Evolutionary conservation across 129 eudicot species (phyloP).

Genomic region (Flaveria ramosissima): DNA sequence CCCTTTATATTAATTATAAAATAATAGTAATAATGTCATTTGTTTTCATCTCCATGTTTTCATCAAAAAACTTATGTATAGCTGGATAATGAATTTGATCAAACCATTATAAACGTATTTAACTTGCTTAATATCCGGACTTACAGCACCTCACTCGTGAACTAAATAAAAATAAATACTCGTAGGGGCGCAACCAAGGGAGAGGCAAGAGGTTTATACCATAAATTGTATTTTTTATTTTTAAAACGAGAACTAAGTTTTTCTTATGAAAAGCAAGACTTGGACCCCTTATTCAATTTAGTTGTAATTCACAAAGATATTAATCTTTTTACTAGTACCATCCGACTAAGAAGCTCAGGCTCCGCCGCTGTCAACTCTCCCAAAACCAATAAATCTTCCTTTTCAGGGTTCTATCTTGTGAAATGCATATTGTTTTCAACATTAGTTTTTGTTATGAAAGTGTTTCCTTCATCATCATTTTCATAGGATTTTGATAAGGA

Average conservation of each 20-base stretch:
- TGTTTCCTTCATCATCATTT: not conserved
- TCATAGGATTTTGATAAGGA: not conserved
- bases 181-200: not conserved
- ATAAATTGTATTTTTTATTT: too few species aligned
- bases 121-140: not conserved
- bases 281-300: too few species aligned
- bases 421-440: not conserved
- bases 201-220: too few species aligned
- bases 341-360: too few species aligned
- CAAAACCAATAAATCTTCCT: not conserved
- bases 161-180: not conserved
- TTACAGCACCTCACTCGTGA: not conserved
- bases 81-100: not conserved
- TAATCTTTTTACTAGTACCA: too few species aligned
- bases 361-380: not conserved
- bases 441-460: not conserved
- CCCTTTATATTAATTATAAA: too few species aligned
- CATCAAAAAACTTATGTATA: not conserved
- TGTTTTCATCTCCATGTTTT: not conserved
- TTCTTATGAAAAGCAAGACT: too few species aligned
- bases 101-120: not conserved
- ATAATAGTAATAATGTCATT: too few species aligned
- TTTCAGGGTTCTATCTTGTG: not conserved
- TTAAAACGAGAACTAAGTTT: too few species aligned
- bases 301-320: too few species aligned